Base-by-base conservation (phyloP, 2,329 filamentous ascomycete species). In the Ophiognomonia clavigignenti-juglandacearum region DNA sequence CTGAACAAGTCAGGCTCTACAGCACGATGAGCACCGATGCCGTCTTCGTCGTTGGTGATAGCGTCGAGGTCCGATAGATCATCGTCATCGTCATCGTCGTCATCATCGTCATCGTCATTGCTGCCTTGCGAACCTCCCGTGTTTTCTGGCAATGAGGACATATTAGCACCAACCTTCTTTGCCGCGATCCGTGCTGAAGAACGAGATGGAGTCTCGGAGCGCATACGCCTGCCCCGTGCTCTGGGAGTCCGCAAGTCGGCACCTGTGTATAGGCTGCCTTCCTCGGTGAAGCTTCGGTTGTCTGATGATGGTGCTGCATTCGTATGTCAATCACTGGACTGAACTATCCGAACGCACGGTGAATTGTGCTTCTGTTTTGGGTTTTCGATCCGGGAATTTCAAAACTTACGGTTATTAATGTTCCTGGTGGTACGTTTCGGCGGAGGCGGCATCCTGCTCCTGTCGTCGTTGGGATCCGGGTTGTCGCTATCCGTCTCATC, bases 211-310 rank as follows among this genome's bases (percentile, higher is more conserved):
- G 39, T 39, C 35, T 38, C 11, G 18, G 13, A 34, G 6, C 24
- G 24, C 6, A 34, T 9, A 14, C 19, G 6, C 11, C 22, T 24
- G 18, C 20, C 8, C 27, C 43, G 29, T 32, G n/a, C 2, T 36
- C 24, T 34, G 14, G 54, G 55, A 11, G 59, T 59, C 8, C 49
- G 43, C 13, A 61, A 29, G 14, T 47, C 43, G 6, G 60, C 56
- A 14, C 53, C 50, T 4, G 29, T 39, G 26, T 51, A 61, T 10
- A 60, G 29, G 27, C 49, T 43, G 20, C 53, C 53, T 40, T 61
- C 61, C 37, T 63, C 61, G 4, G 56, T 44, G 22, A 56, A 61
- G 37, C 57, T 61, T 18, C 58, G 36, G 3, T 36, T 39, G 26
- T 50, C 51, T 19, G 43, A 52, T 18, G 46, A 13, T 10, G 40